Percentiles rank a stretch among this genome's conserved stretches.
These are phyloP conservation scores for Cryptococcus sp. DNA, from an alignment of 1,284 basidiomycete genomes.

Conservation along the genomic window DNA sequence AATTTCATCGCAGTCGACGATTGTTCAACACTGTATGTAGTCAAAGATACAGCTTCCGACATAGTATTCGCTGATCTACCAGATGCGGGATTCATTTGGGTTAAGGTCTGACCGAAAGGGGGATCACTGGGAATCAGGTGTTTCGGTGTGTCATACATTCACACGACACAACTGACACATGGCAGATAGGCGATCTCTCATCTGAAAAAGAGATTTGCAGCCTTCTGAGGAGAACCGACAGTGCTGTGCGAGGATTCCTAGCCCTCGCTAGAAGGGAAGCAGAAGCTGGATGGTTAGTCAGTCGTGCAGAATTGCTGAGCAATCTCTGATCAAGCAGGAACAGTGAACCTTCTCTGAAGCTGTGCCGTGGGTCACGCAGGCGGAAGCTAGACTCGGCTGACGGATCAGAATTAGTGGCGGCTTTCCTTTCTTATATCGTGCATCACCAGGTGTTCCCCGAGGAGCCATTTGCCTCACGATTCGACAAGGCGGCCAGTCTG, in stretches of 20 bases:
- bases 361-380: conserved; percentile 23
- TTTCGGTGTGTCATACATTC: too few relatives aligned
- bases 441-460: conserved; percentile 23
- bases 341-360: conserved; percentile 20
- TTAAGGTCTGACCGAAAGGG: conserved; percentile 18
- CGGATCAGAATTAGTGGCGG: conserved; percentile 24
- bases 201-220: conserved; percentile 35
- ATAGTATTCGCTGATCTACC: background rate
- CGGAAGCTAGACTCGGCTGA: background rate
- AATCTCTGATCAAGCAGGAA: conserved; percentile 27
- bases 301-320: background rate
- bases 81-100: conserved; percentile 29
- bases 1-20: conserved; percentile 14
- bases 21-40: too few relatives aligned
- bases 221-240: conserved; percentile 26
- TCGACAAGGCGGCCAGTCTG: conserved; percentile 17
- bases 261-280: conserved; percentile 30
- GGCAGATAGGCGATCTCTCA: too few relatives aligned
- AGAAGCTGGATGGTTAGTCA: conserved; percentile 28
- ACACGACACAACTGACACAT: too few relatives aligned
- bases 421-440: conserved; percentile 30
- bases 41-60: too few relatives aligned
- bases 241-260: conserved; percentile 33
- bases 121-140: conserved; percentile 37
- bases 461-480: conserved; percentile 15